Base-by-base conservation (phyloP, 371 early-diverging fungal genomes). In the Mucor racemosus region DNA sequence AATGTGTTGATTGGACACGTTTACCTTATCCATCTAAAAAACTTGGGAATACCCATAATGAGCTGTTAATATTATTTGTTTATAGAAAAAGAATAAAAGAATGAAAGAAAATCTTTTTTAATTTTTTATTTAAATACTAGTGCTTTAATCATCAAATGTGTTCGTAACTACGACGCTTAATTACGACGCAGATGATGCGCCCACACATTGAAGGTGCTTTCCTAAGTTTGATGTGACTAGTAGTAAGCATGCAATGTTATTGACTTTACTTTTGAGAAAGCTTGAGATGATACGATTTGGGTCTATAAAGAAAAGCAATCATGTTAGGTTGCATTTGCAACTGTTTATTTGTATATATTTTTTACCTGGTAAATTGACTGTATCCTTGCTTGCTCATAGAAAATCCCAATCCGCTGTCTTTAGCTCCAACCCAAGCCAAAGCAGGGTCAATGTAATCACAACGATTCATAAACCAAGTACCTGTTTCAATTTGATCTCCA, bases 11-110 rank as follows among this genome's bases (percentile, higher is more conserved):
- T 26, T 26, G 26, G 3, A 26, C 3, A 3, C 26, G n/a, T 26
- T 36, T 74, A 86, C 85, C 90, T 88, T 58, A 96, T 90, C 95
- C 95, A 96, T 79, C 95, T 82, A 76, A 96, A 96, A 71, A 95
- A 95, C 84, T 95, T 92, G 65, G 94, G 94, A 70, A 93, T 91
- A 64, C 94, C 94, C 91, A 92, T 92, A 15, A 17, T 44, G 17
- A 17, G 17, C 8, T 44, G 17, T 44, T 7, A 50, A 39, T 74
- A 5, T 53, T 59, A 19, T 40, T 40, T 53, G 40, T 17, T 55
- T 34, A 21, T 17, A 44, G 46, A 60, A 21, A 56, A 48, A 55
- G n/a, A 36, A 31, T 15, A 19, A 35, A 44, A 35, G 26, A 26
- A 26, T 26, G 26, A 26, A 26, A 1, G 26, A 26, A 26, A 26